Base-by-base conservation (phyloP, 306 rosid species). In the Macrotyloma uniflorum region DNA sequence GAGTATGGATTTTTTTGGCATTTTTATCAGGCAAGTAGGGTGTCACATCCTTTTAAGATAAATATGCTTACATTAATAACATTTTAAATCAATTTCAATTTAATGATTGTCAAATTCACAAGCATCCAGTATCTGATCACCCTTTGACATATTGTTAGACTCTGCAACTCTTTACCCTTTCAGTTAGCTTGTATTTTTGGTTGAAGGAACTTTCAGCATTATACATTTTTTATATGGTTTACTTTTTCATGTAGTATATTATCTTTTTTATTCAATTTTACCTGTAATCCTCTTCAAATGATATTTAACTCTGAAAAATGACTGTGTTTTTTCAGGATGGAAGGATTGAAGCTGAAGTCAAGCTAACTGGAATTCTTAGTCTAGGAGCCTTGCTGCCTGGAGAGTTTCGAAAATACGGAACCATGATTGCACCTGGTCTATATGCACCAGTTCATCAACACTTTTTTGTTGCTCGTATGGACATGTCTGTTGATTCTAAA, bases 361-460 rank as follows among this genome's bases (percentile, higher is more conserved):
- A 93, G 84, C 89, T 93, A 22, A 93, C 97, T 9, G 98, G 98
- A 83, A 88, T 93, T 77, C 98, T 93, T 81, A 93, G 97, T 82
- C 83, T 93, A 75, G 98, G 98, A 79, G 92, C 98, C 33, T 83
- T 93, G 85, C 91, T 88, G 69, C 98, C 96, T 71, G 98, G 98
- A 46, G 97, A 91, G 79, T 76, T 70, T 70, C 91, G 96, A 67
- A 93, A 91, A 81, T 93, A 91, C 83, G 98, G 98, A 53, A 93
- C 98, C 46, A 87, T 84, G 80, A 93, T 93, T 80, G 92, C 98
- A 35, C 97, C 98, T 1, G 98, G 93, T 82, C 82, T 93, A 68
- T 93, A 91, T 85, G 97, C 98, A 58, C 97, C 98, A 35, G 98
- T 93, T 75, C 97, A 93, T 88, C 97, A 93, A 70, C 97, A 93